Evolutionary conservation across 2,329 filamentous ascomycete genomes (phyloP), one percentile per base, ranked within the genome.

Genomic region (Talaromyces marneffei): DNA sequence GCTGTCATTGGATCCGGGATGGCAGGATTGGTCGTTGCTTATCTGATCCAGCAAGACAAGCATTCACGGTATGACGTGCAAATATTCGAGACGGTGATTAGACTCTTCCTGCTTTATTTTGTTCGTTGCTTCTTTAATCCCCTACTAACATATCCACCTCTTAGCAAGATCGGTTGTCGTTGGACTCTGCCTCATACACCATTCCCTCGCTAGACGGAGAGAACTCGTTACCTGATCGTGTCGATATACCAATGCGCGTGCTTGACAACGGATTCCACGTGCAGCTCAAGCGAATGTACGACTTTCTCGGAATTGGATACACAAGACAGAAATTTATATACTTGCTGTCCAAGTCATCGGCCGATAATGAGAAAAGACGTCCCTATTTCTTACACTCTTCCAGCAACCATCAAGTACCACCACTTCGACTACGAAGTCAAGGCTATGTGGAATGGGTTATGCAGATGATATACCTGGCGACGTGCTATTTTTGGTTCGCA

Each of bases 271-370:
- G 79, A 20, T 87, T 83, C 69, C 86, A 87, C 66, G 68, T 71
- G 52, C 83, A 85, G 63, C 71, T 87, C 54, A 78, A 77, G 64
- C 74, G 76, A 27, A 82, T 87, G 79, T 86, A 86, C 69, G 74
- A 81, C 27, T 75, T 84, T 64, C 71, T 87, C 3, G 77, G 74
- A 2, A 74, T 87, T 12, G 71, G 72, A 5, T 82, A 83, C 62
- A 76, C 79, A 42, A 72, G 77, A 12, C 77, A 83, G 59, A 76
- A 74, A 16, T 85, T 85, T 65, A 70, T 85, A 2, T 87, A 82
- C 67, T 77, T 77, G 40, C 82, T 85, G 61, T 76, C 80, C 10
- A 75, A 70, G 56, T 65, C 23, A 14, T 46, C 56, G 42, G 14
- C 39, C 25, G 56, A 31, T 20, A 40, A 40, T 57, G 35, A 18